These are phyloP conservation scores for Sarcomyxa edulis DNA, from an alignment of 768 basidiomycete genomes.

Conservation along the genomic window DNA sequence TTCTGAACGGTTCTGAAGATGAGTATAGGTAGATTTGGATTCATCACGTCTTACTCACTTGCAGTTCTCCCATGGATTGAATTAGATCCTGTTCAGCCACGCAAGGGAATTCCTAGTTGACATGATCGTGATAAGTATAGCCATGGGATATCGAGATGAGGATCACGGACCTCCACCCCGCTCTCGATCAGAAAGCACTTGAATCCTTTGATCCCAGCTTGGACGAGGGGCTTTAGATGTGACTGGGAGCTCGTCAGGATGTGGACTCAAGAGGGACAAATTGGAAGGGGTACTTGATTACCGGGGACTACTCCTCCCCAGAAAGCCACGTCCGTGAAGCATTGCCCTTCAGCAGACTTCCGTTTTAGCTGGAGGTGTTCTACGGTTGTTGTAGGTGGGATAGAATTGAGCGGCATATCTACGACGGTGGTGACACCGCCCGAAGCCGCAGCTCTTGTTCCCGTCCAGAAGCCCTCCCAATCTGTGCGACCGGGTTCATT, in stretches of 20 bases:
- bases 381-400: slow-evolving; percentile 91
- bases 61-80: slow-evolving; percentile 65
- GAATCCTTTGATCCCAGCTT: slow-evolving; percentile 88
- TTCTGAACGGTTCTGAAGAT: slow-evolving; percentile 35
- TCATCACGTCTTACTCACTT: slow-evolving; percentile 47
- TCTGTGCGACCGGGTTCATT: slow-evolving; percentile 91
- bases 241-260: slow-evolving; percentile 31
- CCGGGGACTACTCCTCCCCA: slow-evolving; percentile 96
- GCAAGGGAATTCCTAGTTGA: slow-evolving; percentile 81
- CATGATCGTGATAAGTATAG: slow-evolving; percentile 2
- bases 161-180: slow-evolving; percentile 73
- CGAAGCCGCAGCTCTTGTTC: slow-evolving; percentile 85
- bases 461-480: slow-evolving; percentile 93
- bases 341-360: slow-evolving; percentile 64
- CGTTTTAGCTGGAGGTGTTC: slow-evolving; percentile 69
- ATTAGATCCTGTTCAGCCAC: slow-evolving; percentile 68
- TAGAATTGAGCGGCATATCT: slow-evolving; percentile 98
- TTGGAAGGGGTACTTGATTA: slow-evolving; percentile 55
- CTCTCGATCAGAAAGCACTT: slow-evolving; percentile 97
- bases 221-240: slow-evolving; percentile 70
- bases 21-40: neutral
- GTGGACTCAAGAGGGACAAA: neutral
- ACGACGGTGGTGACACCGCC: slow-evolving; percentile 95
- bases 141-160: neutral
- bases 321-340: slow-evolving; percentile 80